These are phyloP conservation scores for Fraxinus sp. DNA, from an alignment of 305 asterid genomes.

Conservation along the genomic window DNA sequence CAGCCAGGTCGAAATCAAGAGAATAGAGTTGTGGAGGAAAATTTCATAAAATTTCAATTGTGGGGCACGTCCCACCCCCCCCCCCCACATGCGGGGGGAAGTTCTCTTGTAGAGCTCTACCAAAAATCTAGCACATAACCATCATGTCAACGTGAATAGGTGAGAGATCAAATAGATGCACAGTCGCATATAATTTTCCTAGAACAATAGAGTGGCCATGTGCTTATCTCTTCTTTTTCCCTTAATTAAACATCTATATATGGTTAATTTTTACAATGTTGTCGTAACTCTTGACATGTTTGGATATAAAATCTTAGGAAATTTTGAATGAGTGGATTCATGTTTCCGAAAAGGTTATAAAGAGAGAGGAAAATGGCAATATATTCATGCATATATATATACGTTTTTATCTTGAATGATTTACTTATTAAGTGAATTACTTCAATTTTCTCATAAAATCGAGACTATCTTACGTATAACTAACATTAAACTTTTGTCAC, in stretches of 20 bases:
- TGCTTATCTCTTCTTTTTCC: conserved; percentile 24
- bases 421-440: too few relatives aligned
- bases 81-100: background rate
- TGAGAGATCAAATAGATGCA: conserved; percentile 23
- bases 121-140: background rate
- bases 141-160: background rate
- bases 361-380: background rate
- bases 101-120: background rate
- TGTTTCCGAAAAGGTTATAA: conserved; percentile 25
- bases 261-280: conserved; percentile 31
- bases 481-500: background rate
- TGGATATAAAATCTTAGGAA: conserved; percentile 20
- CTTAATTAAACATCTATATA: conserved; percentile 23
- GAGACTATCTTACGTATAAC: background rate
- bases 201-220: conserved; percentile 41
- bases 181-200: conserved; percentile 33
- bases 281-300: conserved; percentile 19
- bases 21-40: too few relatives aligned
- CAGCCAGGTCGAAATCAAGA: too few relatives aligned
- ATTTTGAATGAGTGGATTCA: conserved; percentile 34
- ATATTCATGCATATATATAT: background rate
- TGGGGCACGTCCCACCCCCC: too few relatives aligned
- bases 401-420: background rate
- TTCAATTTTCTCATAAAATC: too few relatives aligned
- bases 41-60: too few relatives aligned